Conservation (phyloP, 208 protist genomes). For the Trypanosoma conorhini region DNA sequence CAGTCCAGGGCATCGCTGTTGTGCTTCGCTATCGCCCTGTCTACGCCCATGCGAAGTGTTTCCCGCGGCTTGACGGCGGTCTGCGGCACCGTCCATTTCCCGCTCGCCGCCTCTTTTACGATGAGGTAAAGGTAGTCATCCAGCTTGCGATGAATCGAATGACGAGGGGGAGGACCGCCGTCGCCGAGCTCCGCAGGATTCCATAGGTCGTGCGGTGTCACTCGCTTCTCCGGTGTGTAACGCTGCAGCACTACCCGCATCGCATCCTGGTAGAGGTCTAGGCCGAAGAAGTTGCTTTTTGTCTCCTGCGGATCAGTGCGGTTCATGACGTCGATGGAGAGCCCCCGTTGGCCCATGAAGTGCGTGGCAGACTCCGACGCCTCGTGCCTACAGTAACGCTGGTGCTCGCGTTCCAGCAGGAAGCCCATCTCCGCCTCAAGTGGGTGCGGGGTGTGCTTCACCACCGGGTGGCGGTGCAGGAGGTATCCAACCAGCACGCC, state of each 20-base stretch:
- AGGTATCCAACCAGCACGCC: conserved; percentile 65
- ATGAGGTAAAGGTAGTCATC: conserved; percentile 86
- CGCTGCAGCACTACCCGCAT: conserved; percentile 76
- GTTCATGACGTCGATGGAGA: conserved; percentile 67
- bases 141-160: conserved; percentile 73
- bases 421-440: conserved; percentile 74
- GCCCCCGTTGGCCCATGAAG: conserved; percentile 64
- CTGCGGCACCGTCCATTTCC: conserved; percentile 76
- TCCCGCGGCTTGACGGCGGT: conserved; percentile 39
- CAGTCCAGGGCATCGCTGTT: conserved; percentile 57
- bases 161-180: conserved; percentile 43
- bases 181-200: conserved; percentile 29
- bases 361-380: conserved; percentile 63
- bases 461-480: conserved; percentile 69
- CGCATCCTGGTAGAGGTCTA: conserved; percentile 85
- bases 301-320: conserved; percentile 71
- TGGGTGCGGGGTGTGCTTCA: conserved; percentile 80
- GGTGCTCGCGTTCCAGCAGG: conserved; percentile 78
- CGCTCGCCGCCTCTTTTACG: conserved; percentile 42
- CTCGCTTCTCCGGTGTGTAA: conserved; percentile 61
- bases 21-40: conserved; percentile 55
- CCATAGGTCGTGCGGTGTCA: conserved; percentile 54
- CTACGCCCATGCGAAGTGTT: conserved; percentile 75
- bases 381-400: conserved; percentile 81
- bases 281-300: conserved; percentile 70